Evolutionary conservation across 225 moss, liverwort and hornwort species (phyloP).

Genomic region (Antitrichia curtipendula): DNA sequence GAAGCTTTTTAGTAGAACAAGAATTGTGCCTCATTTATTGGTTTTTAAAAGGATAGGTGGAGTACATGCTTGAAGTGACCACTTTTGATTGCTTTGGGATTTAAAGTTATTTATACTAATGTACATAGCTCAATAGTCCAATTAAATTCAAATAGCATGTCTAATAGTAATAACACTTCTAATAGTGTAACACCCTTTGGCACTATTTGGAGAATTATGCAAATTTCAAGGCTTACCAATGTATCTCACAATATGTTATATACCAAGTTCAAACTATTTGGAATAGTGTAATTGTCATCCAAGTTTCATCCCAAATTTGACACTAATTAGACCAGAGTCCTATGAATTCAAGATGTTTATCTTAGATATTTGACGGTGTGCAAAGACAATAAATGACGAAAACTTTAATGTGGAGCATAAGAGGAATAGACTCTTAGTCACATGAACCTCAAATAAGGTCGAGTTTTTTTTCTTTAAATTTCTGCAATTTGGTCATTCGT

Average conservation of each 20-base stretch:
- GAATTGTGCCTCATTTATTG: no score
- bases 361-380: rapidly evolving
- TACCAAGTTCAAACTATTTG: background rate
- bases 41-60: no score
- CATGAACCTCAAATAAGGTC: rapidly evolving
- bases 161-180: background rate
- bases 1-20: no score
- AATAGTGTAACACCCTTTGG: background rate
- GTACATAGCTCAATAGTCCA: rapidly evolving
- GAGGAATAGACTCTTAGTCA: background rate
- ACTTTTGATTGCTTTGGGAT: background rate
- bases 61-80: background rate
- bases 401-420: background rate
- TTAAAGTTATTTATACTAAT: background rate
- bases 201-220: background rate
- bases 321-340: background rate
- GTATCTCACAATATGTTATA: no score
- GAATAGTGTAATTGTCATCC: background rate
- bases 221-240: background rate
- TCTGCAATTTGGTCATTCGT: background rate
- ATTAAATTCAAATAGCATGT: background rate
- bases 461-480: background rate
- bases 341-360: background rate
- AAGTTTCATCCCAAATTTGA: background rate
- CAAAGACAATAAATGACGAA: rapidly evolving